Percentiles rank a stretch among this genome's conserved stretches.
phyloP scores from a whole-genome alignment of 2,329 filamentous ascomycete species.

The Penicillium sp. region DNA sequence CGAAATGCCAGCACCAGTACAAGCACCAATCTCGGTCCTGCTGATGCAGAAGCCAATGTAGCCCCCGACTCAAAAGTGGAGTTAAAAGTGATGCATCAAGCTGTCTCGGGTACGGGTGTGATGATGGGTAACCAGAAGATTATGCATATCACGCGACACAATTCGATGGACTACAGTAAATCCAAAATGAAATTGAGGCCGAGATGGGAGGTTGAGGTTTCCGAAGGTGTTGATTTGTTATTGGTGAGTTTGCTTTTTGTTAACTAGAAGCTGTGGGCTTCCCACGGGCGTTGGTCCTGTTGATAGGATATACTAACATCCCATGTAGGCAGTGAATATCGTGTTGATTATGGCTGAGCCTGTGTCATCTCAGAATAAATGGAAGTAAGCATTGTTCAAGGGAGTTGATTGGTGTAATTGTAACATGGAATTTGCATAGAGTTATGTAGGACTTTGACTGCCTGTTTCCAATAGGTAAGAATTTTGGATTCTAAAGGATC shows the following conservation, averaged over 20 bases:
- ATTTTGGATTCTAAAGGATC: slow-evolving; percentile 2
- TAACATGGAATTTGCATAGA: not conserved
- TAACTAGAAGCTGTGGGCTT: not conserved
- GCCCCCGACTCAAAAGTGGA: slow-evolving; percentile 5
- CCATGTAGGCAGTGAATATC: slow-evolving; percentile 18
- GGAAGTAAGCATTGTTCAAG: not conserved
- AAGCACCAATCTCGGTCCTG: not conserved
- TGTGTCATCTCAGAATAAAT: not conserved
- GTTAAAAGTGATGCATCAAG: slow-evolving; percentile 16
- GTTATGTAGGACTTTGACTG: not conserved
- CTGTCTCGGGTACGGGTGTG: slow-evolving; percentile 10
- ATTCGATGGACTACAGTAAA: slow-evolving; percentile 13
- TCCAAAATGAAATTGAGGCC: slow-evolving; percentile 11
- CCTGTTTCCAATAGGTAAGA: not conserved
- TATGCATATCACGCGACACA: slow-evolving; percentile 16
- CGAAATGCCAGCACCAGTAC: not conserved
- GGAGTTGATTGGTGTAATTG: not conserved
- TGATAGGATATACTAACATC: not conserved
- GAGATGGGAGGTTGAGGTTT: slow-evolving; percentile 24
- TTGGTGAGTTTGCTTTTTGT: slow-evolving; percentile 14
- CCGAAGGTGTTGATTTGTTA: slow-evolving; percentile 24
- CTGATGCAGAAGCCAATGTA: not conserved
- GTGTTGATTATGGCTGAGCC: slow-evolving; percentile 19
- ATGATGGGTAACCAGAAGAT: slow-evolving; percentile 22
- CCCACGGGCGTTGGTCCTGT: not conserved